These are phyloP conservation scores for Saccharomycopsis sp. DNA, from an alignment of 805 yeast genomes.

Conservation along the genomic window DNA sequence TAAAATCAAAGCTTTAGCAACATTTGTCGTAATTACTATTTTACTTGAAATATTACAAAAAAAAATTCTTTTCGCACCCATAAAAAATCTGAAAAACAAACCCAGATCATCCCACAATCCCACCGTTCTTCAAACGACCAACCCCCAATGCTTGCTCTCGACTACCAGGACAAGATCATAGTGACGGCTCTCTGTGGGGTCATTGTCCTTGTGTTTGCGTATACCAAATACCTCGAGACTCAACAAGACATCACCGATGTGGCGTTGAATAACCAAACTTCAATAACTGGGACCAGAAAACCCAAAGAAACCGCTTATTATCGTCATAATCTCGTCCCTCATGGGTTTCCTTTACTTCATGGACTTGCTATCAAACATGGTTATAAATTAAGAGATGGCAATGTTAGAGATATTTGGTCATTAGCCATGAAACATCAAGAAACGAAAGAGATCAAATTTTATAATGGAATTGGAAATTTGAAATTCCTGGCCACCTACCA, in stretches of 20 bases:
- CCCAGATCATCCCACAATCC: no score
- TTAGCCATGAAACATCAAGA: constrained; percentile 21
- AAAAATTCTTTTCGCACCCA: no score
- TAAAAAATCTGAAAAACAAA: no score
- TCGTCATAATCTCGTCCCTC: constrained; percentile 53
- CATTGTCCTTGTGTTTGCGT: constrained; percentile 7
- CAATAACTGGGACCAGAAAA: constrained; percentile 42
- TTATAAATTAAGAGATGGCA: constrained; percentile 49
- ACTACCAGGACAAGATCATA: no score
- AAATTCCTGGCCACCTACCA: background rate
- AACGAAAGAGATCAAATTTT: no score
- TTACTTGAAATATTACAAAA: no score
- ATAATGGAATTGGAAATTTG: background rate
- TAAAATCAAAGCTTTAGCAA: no score
- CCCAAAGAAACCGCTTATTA: constrained; percentile 50
- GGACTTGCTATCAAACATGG: constrained; percentile 46
- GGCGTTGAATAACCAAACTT: constrained; percentile 34
- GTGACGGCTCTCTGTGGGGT: no score
- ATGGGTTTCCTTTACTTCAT: constrained; percentile 42
- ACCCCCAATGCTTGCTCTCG: no score
- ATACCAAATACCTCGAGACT: constrained; percentile 16
- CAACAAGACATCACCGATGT: constrained; percentile 14
- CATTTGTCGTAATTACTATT: no score
- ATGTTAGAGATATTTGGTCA: constrained; percentile 47
- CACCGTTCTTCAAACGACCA: no score